Percentiles rank a stretch among this genome's conserved stretches.
These are phyloP conservation scores for Camellia oleifera DNA, from an alignment of 179 eudicot genomes.

Conservation along the genomic window DNA sequence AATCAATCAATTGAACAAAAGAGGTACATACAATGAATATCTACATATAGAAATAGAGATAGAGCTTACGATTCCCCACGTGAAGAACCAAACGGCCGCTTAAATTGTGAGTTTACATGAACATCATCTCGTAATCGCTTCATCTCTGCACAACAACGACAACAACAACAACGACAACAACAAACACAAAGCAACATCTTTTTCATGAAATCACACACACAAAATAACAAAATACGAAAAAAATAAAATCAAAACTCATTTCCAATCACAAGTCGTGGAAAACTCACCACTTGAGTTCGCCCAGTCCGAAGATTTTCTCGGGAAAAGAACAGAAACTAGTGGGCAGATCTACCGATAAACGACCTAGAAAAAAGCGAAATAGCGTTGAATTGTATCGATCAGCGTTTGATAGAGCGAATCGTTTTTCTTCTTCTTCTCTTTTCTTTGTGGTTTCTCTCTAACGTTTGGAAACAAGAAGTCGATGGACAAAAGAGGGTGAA, in stretches of 20 bases:
- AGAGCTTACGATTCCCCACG: slow-evolving; percentile 55
- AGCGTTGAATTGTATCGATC: not conserved
- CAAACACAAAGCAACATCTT: not conserved
- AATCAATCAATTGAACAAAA: not conserved
- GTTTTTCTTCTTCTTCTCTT: not conserved
- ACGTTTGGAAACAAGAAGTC: not conserved
- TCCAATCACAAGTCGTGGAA: not conserved
- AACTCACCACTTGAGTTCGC: slow-evolving; percentile 3
- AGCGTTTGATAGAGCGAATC: not conserved
- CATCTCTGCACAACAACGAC: slow-evolving; percentile 41
- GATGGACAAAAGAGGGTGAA: not conserved
- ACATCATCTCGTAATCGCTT: slow-evolving; percentile 73
- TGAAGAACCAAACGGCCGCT: slow-evolving; percentile 67
- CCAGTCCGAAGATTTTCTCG: not conserved
- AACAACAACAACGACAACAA: no score
- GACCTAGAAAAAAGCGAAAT: not conserved
- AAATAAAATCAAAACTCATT: not conserved
- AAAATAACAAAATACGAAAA: not conserved
- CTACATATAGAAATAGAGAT: not conserved
- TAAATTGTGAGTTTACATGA: slow-evolving; percentile 59
- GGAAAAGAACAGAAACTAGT: not conserved
- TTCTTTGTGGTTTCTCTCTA: not conserved
- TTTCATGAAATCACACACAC: not conserved
- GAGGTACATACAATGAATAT: not conserved
- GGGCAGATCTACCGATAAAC: slow-evolving; percentile 5